phyloP scores from a whole-genome alignment of 2,329 filamentous ascomycete species.

The Cladophialophora exuberans region DNA sequence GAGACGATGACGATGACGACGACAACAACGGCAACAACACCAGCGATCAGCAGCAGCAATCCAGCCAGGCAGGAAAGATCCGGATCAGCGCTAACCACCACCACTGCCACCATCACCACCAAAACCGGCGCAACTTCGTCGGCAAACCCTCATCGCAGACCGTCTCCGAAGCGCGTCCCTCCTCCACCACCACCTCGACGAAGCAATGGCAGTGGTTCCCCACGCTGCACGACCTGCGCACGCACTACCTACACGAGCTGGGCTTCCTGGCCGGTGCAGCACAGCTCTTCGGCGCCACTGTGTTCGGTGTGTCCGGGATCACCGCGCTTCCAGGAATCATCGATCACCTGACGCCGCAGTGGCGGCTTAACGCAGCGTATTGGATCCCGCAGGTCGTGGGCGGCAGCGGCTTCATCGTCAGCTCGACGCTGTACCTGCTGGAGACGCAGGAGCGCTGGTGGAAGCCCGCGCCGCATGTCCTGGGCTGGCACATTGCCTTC shows the following conservation, averaged over 20 bases:
- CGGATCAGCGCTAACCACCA: constrained; percentile 15
- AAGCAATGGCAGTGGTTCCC: constrained; percentile 64
- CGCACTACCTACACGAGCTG: constrained; percentile 64
- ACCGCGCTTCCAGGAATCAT: constrained; percentile 62
- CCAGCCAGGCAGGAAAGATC: constrained; percentile 5
- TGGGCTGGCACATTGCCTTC: constrained; percentile 69
- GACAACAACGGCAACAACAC: no score
- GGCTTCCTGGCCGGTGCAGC: constrained; percentile 64
- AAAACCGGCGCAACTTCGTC: constrained; percentile 38
- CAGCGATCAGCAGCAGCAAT: no score
- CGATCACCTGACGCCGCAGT: constrained; percentile 48
- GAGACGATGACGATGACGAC: constrained; percentile 24
- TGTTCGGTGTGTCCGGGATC: constrained; percentile 68
- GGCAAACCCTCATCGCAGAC: constrained; percentile 35
- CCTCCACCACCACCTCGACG: neutral
- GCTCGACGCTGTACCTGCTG: constrained; percentile 63
- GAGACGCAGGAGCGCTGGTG: constrained; percentile 70
- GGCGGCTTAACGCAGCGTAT: constrained; percentile 58
- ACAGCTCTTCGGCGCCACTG: constrained; percentile 62
- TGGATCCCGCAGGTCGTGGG: constrained; percentile 68
- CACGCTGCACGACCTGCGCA: constrained; percentile 57
- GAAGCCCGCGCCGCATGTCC: constrained; percentile 55
- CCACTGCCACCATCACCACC: constrained; percentile 29
- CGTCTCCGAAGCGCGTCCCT: neutral
- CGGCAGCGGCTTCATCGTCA: constrained; percentile 64